Conservation (phyloP, 2,329 filamentous ascomycete genomes). For the Lasiodiplodia sp. region DNA sequence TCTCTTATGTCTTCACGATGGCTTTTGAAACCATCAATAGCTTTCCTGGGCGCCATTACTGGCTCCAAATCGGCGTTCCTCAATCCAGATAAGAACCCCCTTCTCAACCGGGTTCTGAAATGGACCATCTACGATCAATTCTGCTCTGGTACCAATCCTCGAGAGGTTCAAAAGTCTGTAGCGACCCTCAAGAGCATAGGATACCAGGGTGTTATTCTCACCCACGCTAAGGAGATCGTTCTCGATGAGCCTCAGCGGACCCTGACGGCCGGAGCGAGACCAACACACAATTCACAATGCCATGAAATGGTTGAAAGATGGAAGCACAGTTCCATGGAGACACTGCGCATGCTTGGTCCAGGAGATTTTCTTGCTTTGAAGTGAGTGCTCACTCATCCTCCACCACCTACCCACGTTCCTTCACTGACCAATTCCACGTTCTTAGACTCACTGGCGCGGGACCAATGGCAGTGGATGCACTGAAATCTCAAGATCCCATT, state of each 20-base stretch:
- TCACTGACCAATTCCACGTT: conserved; percentile 32
- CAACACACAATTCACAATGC: not conserved
- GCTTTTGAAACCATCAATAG: not conserved
- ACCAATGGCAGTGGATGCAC: conserved; percentile 70
- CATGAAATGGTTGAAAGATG: conserved; percentile 71
- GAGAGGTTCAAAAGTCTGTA: conserved; percentile 69
- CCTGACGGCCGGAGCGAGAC: conserved; percentile 57
- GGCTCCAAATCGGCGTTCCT: not conserved
- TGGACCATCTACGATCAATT: conserved; percentile 89
- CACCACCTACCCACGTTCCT: not conserved
- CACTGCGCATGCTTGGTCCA: conserved; percentile 60
- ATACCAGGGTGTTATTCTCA: conserved; percentile 84
- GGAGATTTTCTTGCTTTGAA: conserved; percentile 61
- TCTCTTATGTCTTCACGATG: not conserved
- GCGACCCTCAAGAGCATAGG: conserved; percentile 73
- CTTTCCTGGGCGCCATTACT: not conserved
- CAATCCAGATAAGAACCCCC: conserved; percentile 42
- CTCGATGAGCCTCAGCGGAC: conserved; percentile 45
- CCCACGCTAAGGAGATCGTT: conserved; percentile 74
- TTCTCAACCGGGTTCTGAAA: conserved; percentile 76
- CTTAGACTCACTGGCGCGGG: conserved; percentile 81
- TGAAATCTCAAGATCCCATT: conserved; percentile 70
- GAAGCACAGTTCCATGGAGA: conserved; percentile 73
- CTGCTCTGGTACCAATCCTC: conserved; percentile 78
- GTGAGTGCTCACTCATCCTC: conserved; percentile 33